Base-by-base conservation (phyloP, 495 filamentous ascomycete genomes). In the Zalerion maritima region DNA sequence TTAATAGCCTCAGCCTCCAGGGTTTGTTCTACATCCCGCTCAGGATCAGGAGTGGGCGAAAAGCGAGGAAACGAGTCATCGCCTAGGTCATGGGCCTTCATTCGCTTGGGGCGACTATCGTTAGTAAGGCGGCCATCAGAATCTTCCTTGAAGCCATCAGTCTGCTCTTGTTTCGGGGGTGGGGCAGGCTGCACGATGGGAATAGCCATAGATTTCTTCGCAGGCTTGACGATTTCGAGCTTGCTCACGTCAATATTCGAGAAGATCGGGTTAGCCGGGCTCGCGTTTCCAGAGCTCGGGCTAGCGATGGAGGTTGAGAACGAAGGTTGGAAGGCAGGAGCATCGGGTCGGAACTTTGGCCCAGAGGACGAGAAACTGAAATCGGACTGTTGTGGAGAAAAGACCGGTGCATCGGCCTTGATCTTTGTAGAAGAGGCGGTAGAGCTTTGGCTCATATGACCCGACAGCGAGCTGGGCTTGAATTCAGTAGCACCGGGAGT, bases 281-380 rank as follows among this genome's bases (percentile, higher is more conserved):
- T 44, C 36, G 58, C 46, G 29, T 41, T 41, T 14, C 44, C 48
- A 20, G 54, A 57, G 15, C 42, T 38, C 4, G 42, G 37, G 24
- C 51, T 57, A 1, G 58, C 43, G 16, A 57, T 29, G 5, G 59
- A 57, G 14, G 50, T 47, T 7, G 56, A 38, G 13, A 60, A 46
- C 12, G 61, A 58, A 1, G 84, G 83, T 20, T 73, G 80, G 52
- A 94, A 94, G 4, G 66, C 62, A 21, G 84, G 81, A 6, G 80
- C 85, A 48, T 78, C 75, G 0, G 83, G 78, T 31, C 82, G 79
- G 60, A 94, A 83, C 2, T 71, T 68, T 20, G 76, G 66, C 2
- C 69, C 64, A 29, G 55, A 62, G 5, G 74, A 56, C 9, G 74
- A 78, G 52, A 85, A 87, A 49, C 66, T 78, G 58, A 91, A 86